phyloP scores from a whole-genome alignment of 2,329 filamentous ascomycete species.

The Dactylellina cionopaga region DNA sequence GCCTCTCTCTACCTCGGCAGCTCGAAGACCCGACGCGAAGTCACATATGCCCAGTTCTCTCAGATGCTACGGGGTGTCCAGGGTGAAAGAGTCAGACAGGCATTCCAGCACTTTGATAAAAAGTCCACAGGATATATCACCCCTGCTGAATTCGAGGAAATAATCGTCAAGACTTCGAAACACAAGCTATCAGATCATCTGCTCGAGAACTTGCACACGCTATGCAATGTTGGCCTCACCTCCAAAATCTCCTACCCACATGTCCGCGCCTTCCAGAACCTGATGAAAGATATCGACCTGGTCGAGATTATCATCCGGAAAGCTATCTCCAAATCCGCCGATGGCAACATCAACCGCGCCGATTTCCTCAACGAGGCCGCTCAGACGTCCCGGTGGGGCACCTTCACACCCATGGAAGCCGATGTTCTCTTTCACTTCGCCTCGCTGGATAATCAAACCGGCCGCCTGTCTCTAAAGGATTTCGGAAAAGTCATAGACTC shows the following conservation, averaged over 20 bases:
- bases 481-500: conserved; percentile 96
- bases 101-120: conserved; percentile 90
- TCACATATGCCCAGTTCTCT: conserved; percentile 96
- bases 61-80: conserved; percentile 97
- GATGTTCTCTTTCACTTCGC: conserved; percentile 99
- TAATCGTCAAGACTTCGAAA: conserved; percentile 88
- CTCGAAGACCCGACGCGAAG: conserved; percentile 84
- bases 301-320: conserved; percentile 92
- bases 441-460: conserved; percentile 87
- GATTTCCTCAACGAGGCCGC: conserved; percentile 96
- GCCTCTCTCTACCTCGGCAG: conserved; percentile 91
- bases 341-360: conserved; percentile 91
- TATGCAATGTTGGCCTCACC: conserved; percentile 91
- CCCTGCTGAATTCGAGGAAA: conserved; percentile 94
- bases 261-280: conserved; percentile 96
- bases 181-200: conserved; percentile 99
- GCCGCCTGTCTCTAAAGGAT: conserved; percentile 80
- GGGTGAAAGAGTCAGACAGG: conserved; percentile 93
- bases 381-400: conserved; percentile 87
- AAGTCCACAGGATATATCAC: conserved; percentile 94
- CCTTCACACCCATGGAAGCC: conserved; percentile 98
- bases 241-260: conserved; percentile 98
- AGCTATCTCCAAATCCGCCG: conserved; percentile 80
- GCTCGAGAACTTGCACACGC: conserved; percentile 85
- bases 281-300: conserved; percentile 97